Base-by-base conservation (phyloP, 2,329 filamentous ascomycete genomes). In the Penicillium sp. region DNA sequence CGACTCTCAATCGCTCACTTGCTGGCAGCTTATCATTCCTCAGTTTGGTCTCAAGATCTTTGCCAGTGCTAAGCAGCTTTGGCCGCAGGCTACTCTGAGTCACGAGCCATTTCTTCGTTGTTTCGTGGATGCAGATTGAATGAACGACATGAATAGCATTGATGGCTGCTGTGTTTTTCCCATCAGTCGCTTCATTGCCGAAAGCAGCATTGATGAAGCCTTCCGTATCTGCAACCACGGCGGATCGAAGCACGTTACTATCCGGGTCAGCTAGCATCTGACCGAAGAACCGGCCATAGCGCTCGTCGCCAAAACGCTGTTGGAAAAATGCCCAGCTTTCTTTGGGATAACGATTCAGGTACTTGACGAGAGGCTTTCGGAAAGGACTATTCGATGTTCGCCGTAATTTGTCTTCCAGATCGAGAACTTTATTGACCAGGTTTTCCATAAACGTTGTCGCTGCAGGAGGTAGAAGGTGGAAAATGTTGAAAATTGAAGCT, bases 401-500 rank as follows among this genome's bases (percentile, higher is more conserved):
- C 30, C 94, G 84, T 40, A 99, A 78, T 62, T 88, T 89, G 53
- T 88, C 84, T 71, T 99, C 94, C 0, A 99, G 80, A 43, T 91
- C 88, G 56, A 99, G 79, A n/a, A 96, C 90, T 52, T 89, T 90
- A 63, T 96, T 89, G 49, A 97, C 90, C 45, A 99, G 82, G 28
- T 89, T 85, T 59, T 92, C 90, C 72, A 97, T 91, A 71, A 99
- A 99, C 16, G 87, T 86, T 59, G 92, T 90, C 1, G 95, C 95
- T 9, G 91, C 91, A 0, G 90, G 83, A 0, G 95, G 94, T 4
- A 99, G 80, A n/a, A 99, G 81, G 69, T 97, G 92, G 71, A 99
- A 99, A 56, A 99, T 93, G 68, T 96, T 94, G 71, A 99, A 88
- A 54, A 97, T 95, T 0, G 93, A 90, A 2, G 91, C 89, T 38